Evolutionary conservation across 2,329 filamentous ascomycete species (phyloP).

Genomic region (Fusarium denticulatum): DNA sequence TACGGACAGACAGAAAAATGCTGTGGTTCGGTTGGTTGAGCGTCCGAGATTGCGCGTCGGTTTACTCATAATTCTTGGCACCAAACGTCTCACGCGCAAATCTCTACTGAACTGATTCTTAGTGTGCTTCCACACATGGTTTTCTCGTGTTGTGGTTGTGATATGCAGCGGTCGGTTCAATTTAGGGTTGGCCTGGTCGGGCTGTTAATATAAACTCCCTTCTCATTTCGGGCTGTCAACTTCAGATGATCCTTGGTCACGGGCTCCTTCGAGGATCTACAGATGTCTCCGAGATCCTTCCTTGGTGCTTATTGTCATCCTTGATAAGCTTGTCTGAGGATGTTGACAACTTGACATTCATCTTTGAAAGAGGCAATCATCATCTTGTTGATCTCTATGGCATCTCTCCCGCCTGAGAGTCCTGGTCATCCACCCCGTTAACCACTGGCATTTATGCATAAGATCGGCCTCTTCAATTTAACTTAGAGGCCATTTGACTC

Average conservation of each 20-base stretch:
- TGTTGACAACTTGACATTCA: neutral
- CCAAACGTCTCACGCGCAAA: conserved; percentile 28
- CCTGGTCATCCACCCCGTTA: neutral
- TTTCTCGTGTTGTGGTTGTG: conserved; percentile 16
- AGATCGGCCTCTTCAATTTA: conserved; percentile 11
- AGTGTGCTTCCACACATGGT: conserved; percentile 18
- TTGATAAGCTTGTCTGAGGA: neutral
- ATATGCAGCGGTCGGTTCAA: neutral
- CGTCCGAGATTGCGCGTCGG: conserved; percentile 38
- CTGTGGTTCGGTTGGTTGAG: conserved; percentile 26
- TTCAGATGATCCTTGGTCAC: conserved; percentile 8
- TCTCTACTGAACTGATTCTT: neutral
- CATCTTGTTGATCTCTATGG: neutral
- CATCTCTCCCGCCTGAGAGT: neutral
- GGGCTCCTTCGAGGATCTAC: conserved; percentile 24
- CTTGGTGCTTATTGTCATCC: conserved; percentile 4
- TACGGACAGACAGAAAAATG: conserved; percentile 1
- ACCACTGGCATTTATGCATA: neutral
- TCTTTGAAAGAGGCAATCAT: neutral
- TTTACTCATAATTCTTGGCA: conserved; percentile 7
- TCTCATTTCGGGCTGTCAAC: conserved; percentile 12
- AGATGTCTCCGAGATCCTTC: conserved; percentile 27
- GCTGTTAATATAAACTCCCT: neutral
- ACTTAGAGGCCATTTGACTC: conserved; percentile 8
- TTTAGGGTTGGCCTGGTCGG: neutral